Evolutionary conservation across 768 basidiomycete genomes (phyloP).

Genomic region (Calocybe cyanea): DNA sequence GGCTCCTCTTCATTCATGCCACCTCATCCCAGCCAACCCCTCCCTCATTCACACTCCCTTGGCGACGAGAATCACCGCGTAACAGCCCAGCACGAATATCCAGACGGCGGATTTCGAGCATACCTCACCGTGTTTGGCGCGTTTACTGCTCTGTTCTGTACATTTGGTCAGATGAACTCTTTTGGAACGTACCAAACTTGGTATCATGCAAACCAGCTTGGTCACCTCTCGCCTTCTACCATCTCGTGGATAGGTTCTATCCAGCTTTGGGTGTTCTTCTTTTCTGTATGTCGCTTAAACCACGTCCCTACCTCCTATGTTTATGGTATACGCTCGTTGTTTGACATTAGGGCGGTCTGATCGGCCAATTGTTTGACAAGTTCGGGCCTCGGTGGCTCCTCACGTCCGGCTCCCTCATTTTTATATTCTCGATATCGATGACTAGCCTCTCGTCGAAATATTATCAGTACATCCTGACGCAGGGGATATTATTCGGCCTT

Average conservation of each 20-base stretch:
- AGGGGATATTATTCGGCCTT: slow-evolving; percentile 64
- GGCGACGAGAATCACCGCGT: neutral
- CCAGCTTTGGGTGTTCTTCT: slow-evolving; percentile 68
- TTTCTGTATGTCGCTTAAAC: slow-evolving; percentile 43
- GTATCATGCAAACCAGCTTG: slow-evolving; percentile 60
- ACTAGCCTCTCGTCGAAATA: slow-evolving; percentile 56
- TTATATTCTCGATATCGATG: slow-evolving; percentile 50
- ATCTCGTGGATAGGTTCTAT: slow-evolving; percentile 73
- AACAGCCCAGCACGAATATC: slow-evolving; percentile 8
- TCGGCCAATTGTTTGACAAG: slow-evolving; percentile 57
- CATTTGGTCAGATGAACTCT: slow-evolving; percentile 69
- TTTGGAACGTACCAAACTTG: slow-evolving; percentile 72
- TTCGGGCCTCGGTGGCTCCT: slow-evolving; percentile 58
- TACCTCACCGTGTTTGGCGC: slow-evolving; percentile 59
- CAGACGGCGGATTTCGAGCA: slow-evolving; percentile 30
- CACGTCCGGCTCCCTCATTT: slow-evolving; percentile 44
- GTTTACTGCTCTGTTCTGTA: slow-evolving; percentile 62
- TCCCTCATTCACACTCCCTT: neutral
- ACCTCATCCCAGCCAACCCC: no score
- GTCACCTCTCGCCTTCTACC: slow-evolving; percentile 42
- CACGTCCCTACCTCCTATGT: neutral
- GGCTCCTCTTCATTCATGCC: no score
- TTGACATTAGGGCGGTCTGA: slow-evolving; percentile 48
- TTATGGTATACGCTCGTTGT: slow-evolving; percentile 2
- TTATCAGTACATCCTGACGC: slow-evolving; percentile 59